Percentiles rank a stretch among this genome's conserved stretches.
Evolutionary conservation across 1,284 basidiomycete genomes (phyloP).

Genomic region (Peniophora sp.): DNA sequence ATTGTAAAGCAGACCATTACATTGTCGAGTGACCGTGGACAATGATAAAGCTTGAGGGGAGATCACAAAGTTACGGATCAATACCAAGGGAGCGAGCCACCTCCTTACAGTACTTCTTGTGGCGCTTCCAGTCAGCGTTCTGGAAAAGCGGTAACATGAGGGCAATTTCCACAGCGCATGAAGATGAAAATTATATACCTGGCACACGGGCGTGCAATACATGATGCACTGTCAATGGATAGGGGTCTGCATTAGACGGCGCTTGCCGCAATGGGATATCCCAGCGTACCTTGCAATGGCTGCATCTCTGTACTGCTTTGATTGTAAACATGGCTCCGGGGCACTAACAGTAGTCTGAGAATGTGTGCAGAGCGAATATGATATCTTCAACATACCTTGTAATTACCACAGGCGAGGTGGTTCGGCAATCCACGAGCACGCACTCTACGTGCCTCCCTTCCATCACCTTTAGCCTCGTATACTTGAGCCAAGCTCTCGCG

Average conservation of each 20-base stretch:
- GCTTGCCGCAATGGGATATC: background rate
- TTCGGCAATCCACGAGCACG: constrained; percentile 15
- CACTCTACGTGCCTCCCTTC: constrained; percentile 18
- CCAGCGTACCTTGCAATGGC: constrained; percentile 6
- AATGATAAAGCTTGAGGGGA: too few species aligned
- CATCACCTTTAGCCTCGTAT: constrained; percentile 22
- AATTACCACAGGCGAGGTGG: constrained; percentile 23
- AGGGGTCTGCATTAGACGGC: background rate
- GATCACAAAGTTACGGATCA: too few species aligned
- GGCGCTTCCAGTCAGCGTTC: constrained; percentile 12
- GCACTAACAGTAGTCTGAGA: constrained; percentile 10
- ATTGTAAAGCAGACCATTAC: too few species aligned
- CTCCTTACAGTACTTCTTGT: constrained; percentile 6
- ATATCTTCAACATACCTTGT: constrained; percentile 9
- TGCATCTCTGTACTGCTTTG: constrained; percentile 13
- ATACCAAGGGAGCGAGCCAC: too few species aligned
- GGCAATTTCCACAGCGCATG: background rate
- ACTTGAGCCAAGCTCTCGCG: constrained; percentile 26
- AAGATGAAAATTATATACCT: constrained; percentile 2
- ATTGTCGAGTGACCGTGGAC: too few species aligned
- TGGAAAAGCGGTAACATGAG: background rate
- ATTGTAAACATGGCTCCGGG: constrained; percentile 10
- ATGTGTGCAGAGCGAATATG: background rate
- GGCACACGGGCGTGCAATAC: constrained; percentile 11
- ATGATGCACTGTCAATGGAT: constrained; percentile 8